A percentile compares a stretch with the other conserved stretches of the same genome.
Conservation (phyloP, 2,329 filamentous ascomycete species). For the Pseudogymnoascus sp. region DNA sequence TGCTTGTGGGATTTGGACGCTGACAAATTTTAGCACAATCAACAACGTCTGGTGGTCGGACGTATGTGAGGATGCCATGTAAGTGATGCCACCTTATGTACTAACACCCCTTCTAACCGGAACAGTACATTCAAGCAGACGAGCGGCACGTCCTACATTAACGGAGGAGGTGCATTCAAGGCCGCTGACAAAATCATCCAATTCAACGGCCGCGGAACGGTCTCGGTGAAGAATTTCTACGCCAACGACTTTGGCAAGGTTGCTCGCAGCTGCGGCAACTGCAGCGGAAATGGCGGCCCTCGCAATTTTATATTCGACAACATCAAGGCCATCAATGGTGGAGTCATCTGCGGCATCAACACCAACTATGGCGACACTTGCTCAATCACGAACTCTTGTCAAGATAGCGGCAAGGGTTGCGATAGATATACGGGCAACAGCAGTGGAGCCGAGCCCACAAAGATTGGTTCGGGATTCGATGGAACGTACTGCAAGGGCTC, state of each 20-base stretch:
- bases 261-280: slow-evolving; percentile 43
- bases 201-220: slow-evolving; percentile 35
- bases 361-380: slow-evolving; percentile 42
- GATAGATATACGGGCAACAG: slow-evolving; percentile 30
- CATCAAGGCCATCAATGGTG: slow-evolving; percentile 34
- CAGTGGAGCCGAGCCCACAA: slow-evolving; percentile 30
- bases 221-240: slow-evolving; percentile 30
- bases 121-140: slow-evolving; percentile 28
- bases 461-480: slow-evolving; percentile 32
- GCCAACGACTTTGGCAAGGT: slow-evolving; percentile 39
- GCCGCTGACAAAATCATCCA: slow-evolving; percentile 35
- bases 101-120: neutral
- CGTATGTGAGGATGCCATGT: slow-evolving; percentile 20
- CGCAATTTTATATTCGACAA: slow-evolving; percentile 37
- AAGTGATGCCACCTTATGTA: neutral
- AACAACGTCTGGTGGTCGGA: slow-evolving; percentile 23
- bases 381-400: slow-evolving; percentile 33
- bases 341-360: slow-evolving; percentile 40
- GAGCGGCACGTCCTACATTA: slow-evolving; percentile 34
- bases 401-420: slow-evolving; percentile 23
- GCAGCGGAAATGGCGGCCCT: slow-evolving; percentile 30
- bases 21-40: slow-evolving; percentile 22
- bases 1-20: slow-evolving; percentile 7
- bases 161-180: slow-evolving; percentile 36
- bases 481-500: slow-evolving; percentile 27